Percentiles rank a stretch among this genome's conserved stretches.
Conservation (phyloP, 257 asterid genomes). For the Nicotiana benthamiana region DNA sequence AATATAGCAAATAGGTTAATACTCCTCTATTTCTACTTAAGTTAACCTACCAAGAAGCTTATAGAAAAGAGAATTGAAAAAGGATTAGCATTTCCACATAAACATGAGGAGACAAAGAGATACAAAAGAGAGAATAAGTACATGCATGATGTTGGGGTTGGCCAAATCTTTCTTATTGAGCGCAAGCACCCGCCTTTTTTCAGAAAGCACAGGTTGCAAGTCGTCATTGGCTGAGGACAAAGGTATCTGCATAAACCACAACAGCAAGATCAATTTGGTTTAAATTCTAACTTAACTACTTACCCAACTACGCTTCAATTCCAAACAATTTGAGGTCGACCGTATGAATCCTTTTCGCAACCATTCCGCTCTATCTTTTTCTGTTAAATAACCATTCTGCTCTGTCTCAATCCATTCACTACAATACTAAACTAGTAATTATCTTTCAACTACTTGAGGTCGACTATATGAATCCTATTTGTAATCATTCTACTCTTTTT, state of each 20-base stretch:
- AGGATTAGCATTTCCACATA: not conserved
- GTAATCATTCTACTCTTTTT: not conserved
- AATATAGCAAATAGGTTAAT: not conserved
- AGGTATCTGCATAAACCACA: slow-evolving; percentile 49
- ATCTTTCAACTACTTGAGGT: not conserved
- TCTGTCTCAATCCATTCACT: no score
- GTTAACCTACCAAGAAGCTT: not conserved
- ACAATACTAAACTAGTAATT: no score
- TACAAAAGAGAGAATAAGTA: slow-evolving; percentile 18
- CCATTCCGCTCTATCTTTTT: not conserved
- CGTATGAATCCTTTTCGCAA: no score
- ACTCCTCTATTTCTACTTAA: not conserved
- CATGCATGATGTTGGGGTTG: slow-evolving; percentile 84
- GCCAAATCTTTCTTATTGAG: slow-evolving; percentile 97
- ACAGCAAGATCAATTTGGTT: not conserved
- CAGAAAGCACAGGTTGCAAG: slow-evolving; percentile 68
- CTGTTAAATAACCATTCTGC: no score
- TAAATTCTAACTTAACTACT: not conserved
- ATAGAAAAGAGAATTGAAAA: not conserved
- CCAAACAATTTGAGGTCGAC: not conserved
- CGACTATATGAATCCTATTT: not conserved
- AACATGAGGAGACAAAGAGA: not conserved
- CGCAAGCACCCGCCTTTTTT: slow-evolving; percentile 68
- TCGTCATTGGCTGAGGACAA: slow-evolving; percentile 74
- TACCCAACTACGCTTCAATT: not conserved